A percentile compares a stretch with the other conserved stretches of the same genome.
Conservation (phyloP, 257 asterid genomes). For the Solanum paucissectum region DNA sequence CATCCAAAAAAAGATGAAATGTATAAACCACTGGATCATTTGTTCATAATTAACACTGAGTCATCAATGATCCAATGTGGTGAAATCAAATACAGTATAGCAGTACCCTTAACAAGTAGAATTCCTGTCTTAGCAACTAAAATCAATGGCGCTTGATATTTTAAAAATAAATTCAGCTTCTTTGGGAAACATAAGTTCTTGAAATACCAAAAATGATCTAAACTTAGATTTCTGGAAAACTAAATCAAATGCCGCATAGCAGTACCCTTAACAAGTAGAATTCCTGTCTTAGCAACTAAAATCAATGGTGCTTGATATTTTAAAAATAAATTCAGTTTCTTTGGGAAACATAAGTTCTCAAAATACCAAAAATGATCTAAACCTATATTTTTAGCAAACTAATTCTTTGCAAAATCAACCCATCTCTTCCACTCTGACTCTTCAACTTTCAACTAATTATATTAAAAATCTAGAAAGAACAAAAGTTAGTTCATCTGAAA, state of each 20-base stretch:
- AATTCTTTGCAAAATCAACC: not conserved
- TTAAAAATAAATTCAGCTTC: not conserved
- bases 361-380: not conserved
- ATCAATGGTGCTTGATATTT: not conserved
- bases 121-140: not conserved
- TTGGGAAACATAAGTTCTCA: not conserved
- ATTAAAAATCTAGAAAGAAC: not conserved
- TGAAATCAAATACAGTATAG: not conserved
- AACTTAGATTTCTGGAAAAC: not conserved
- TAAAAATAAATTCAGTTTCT: not conserved
- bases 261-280: not conserved
- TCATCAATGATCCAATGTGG: not conserved
- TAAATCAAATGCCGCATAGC: not conserved
- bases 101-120: not conserved
- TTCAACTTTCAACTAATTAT: not conserved
- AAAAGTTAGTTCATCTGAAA: not conserved
- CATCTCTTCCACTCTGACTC: not conserved
- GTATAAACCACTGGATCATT: not conserved
- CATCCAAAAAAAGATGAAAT: not conserved
- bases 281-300: not conserved
- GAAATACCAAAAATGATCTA: not conserved
- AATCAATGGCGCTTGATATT: not conserved
- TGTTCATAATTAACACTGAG: not conserved
- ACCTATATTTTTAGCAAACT: not conserved
- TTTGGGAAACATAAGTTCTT: not conserved